A percentile compares a stretch with the other conserved stretches of the same genome.
Conservation (phyloP, 1,284 basidiomycete species). For the Chalciporus sp. region DNA sequence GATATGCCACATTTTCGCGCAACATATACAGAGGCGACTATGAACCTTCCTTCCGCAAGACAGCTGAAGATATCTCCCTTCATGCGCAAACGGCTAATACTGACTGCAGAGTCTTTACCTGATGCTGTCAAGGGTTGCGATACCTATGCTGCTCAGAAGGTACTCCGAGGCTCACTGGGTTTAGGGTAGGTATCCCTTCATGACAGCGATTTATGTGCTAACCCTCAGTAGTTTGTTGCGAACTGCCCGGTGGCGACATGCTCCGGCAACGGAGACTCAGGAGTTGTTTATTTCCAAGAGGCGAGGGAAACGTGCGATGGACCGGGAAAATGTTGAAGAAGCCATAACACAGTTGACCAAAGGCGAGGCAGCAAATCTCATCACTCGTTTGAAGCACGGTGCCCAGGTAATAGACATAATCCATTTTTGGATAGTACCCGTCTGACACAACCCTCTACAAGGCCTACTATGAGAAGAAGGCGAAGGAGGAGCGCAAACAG, state of each 20-base stretch:
- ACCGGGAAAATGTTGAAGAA: slow-evolving; percentile 24
- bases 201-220: slow-evolving; percentile 9
- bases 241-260: slow-evolving; percentile 73
- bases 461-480: slow-evolving; percentile 59
- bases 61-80: slow-evolving; percentile 57
- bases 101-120: slow-evolving; percentile 52
- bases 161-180: slow-evolving; percentile 51
- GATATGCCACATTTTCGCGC: slow-evolving; percentile 42
- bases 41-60: slow-evolving; percentile 48
- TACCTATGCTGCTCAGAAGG: slow-evolving; percentile 58
- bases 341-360: slow-evolving; percentile 58
- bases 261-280: slow-evolving; percentile 70
- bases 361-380: slow-evolving; percentile 78
- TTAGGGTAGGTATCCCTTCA: slow-evolving; percentile 43
- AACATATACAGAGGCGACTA: slow-evolving; percentile 55
- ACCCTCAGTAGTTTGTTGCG: slow-evolving; percentile 54
- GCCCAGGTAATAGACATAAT: slow-evolving; percentile 51
- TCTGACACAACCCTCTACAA: slow-evolving; percentile 28
- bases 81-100: slow-evolving; percentile 53
- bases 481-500: slow-evolving; percentile 43
- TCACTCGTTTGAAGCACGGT: slow-evolving; percentile 77
- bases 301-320: slow-evolving; percentile 43
- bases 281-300: slow-evolving; percentile 63
- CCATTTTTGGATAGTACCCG: not conserved
- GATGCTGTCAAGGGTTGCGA: slow-evolving; percentile 71